A percentile compares a stretch with the other conserved stretches of the same genome.
These are phyloP conservation scores for Podaxis sp. DNA, from an alignment of 768 basidiomycete species.

Conservation along the genomic window DNA sequence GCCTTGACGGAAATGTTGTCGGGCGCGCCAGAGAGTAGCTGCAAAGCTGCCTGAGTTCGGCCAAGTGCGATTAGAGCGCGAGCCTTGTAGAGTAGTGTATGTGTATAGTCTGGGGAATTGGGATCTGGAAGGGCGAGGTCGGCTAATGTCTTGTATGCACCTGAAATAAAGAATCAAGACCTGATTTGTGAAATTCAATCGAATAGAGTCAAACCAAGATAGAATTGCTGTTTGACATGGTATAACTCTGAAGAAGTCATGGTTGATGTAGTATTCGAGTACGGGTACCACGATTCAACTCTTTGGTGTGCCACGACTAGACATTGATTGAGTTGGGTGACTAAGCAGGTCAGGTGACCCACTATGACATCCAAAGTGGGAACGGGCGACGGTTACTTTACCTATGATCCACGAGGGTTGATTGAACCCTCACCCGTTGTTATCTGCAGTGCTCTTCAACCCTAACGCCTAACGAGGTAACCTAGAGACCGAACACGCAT, in stretches of 20 bases:
- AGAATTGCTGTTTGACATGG: slow-evolving; percentile 58
- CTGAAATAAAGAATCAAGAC: slow-evolving; percentile 29
- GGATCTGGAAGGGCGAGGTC: slow-evolving; percentile 56
- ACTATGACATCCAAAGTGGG: neutral
- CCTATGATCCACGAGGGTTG: neutral
- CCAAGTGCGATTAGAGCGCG: slow-evolving; percentile 75
- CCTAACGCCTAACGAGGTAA: neutral
- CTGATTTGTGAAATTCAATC: neutral
- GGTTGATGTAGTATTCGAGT: neutral
- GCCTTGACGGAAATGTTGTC: slow-evolving; percentile 74
- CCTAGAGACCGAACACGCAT: neutral
- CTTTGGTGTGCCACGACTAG: neutral
- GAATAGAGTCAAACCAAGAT: slow-evolving; percentile 47
- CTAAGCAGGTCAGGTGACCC: slow-evolving; percentile 9
- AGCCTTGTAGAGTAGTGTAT: slow-evolving; percentile 73
- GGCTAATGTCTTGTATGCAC: slow-evolving; percentile 68
- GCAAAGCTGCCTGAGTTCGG: slow-evolving; percentile 53
- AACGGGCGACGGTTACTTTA: too few relatives aligned
- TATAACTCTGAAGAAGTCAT: slow-evolving; percentile 37
- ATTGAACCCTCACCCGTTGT: neutral
- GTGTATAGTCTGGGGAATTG: slow-evolving; percentile 62
- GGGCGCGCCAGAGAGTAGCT: slow-evolving; percentile 54
- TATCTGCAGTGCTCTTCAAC: neutral
- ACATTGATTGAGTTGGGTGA: neutral
- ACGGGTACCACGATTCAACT: too few relatives aligned